phyloP scores from a whole-genome alignment of 352 stramenopile species.

The Sclerospora graminicola region DNA sequence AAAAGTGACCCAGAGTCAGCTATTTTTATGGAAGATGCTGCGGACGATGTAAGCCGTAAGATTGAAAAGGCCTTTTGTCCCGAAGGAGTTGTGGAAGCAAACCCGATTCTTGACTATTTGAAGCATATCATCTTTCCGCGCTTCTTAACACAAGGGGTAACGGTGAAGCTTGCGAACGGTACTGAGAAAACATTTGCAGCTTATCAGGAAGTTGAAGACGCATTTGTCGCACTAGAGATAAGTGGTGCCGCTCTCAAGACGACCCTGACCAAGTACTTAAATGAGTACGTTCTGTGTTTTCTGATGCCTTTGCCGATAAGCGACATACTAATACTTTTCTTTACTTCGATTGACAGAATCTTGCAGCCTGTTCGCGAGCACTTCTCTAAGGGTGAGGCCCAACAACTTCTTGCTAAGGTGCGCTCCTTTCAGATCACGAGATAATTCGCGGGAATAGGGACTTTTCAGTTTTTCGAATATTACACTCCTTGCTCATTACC shows the following conservation, averaged over 20 bases:
- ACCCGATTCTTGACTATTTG: conserved; percentile 97
- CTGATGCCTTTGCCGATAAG: neutral
- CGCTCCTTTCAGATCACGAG: conserved; percentile 94
- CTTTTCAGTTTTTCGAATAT: too few species aligned
- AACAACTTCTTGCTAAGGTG: conserved; percentile 93
- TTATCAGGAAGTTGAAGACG: conserved; percentile 86
- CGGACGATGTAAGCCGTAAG: conserved; percentile 93
- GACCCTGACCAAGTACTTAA: conserved; percentile 85
- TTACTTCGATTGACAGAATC: conserved; percentile 40
- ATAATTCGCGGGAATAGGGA: too few species aligned
- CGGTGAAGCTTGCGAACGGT: conserved; percentile 37
- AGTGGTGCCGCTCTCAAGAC: conserved; percentile 92
- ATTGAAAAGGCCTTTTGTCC: conserved; percentile 98
- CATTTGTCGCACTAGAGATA: conserved; percentile 86
- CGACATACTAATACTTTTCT: conserved; percentile 10
- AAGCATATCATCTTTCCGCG: conserved; percentile 94
- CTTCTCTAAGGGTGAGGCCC: conserved; percentile 92
- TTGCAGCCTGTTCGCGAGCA: conserved; percentile 95
- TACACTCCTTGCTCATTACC: too few species aligned
- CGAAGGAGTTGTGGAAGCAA: conserved; percentile 77
- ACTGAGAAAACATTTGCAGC: conserved; percentile 75
- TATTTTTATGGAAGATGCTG: conserved; percentile 99
- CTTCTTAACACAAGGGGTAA: conserved; percentile 38
- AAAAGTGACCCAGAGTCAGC: conserved; percentile 97
- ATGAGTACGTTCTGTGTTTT: conserved; percentile 55